These are phyloP conservation scores for Geoglossum glabrum DNA, from an alignment of 495 filamentous ascomycete genomes.

Conservation along the genomic window DNA sequence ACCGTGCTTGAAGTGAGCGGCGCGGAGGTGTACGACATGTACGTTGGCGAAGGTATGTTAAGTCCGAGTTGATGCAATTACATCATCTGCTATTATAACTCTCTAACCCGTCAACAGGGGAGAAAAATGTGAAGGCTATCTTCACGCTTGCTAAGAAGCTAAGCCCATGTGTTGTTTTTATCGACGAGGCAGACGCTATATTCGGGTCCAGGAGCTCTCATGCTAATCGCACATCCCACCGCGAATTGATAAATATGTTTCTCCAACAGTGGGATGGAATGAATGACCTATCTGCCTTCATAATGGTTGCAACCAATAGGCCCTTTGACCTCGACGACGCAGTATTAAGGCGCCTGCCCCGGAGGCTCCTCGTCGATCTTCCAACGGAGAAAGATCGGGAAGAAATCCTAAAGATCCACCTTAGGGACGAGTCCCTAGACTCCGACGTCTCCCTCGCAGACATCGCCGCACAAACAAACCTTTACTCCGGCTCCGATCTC, in stretches of 20 bases:
- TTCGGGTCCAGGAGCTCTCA: conserved; percentile 50
- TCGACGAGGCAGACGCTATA: conserved; percentile 90
- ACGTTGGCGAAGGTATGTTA: conserved; percentile 54
- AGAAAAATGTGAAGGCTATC: conserved; percentile 90
- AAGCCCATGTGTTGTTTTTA: conserved; percentile 84
- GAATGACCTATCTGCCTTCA: conserved; percentile 68
- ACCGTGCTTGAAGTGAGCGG: conserved; percentile 57
- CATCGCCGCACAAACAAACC: conserved; percentile 54
- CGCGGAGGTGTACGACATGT: conserved; percentile 86
- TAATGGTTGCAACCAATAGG: conserved; percentile 78
- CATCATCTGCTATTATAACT: neutral
- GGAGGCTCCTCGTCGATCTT: conserved; percentile 72
- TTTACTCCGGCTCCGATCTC: conserved; percentile 93
- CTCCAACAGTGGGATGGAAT: conserved; percentile 96
- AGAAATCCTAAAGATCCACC: conserved; percentile 65
- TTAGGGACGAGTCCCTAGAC: conserved; percentile 56
- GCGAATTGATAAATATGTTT: conserved; percentile 95
- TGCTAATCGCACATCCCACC: conserved; percentile 40
- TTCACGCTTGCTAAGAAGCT: conserved; percentile 84
- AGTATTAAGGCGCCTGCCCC: conserved; percentile 64
- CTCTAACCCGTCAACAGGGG: conserved; percentile 14
- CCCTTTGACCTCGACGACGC: conserved; percentile 55
- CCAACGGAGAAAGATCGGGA: conserved; percentile 58
- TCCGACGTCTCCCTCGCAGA: conserved; percentile 44
- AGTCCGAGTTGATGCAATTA: neutral